Evolutionary conservation across 305 asterid species (phyloP), one percentile per base, ranked within the genome.

Genomic region (Fraxinus sp.): DNA sequence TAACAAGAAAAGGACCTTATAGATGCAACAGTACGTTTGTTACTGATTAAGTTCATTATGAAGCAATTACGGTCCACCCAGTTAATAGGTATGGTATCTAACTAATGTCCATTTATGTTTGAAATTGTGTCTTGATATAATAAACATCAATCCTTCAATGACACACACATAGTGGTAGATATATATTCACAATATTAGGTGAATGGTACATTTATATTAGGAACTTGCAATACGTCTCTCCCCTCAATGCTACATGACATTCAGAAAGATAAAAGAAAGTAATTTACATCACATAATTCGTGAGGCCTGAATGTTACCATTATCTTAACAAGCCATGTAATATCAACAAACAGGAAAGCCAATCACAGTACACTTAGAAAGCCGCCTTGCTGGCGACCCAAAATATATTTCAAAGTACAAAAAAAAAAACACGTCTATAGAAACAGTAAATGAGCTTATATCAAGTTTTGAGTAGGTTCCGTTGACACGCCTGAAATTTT

Each of bases 401-500:
- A 70, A 30, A 30, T 30, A 5, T 20, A 28, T 16, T 70, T 32
- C 76, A 32, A 3, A 11, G 4, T 32, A 30, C 76, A 14, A 30
- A 13, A 30, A 32, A 28, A 70, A 14, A 70, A 70, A 70, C 35
- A 30, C 4, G 14, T 22, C 76, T 24, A 70, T 57, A 70, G 36
- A 70, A 13, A 70, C 39, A 70, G 0, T 13, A 32, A 70, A 70
- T 30, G 75, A 28, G 75, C 96, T 83, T 89, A 95, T 98, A 83
- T 86, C 81, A 90, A 37, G 0, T 77, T 75, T 6, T 28, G 82
- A 2, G 84, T 64, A 0, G 92, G 83, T 55, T 70, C 76, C 3
- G 83, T 36, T 1, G 99, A 83, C 22, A 96, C 3, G 62, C 93
- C 92, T 0, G 90, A 8, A 16, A 94, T 83, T 81, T 85, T 96